Evolutionary conservation across 805 yeast genomes (phyloP), one percentile per base, ranked within the genome.

Genomic region (Pichia ethanolica): DNA sequence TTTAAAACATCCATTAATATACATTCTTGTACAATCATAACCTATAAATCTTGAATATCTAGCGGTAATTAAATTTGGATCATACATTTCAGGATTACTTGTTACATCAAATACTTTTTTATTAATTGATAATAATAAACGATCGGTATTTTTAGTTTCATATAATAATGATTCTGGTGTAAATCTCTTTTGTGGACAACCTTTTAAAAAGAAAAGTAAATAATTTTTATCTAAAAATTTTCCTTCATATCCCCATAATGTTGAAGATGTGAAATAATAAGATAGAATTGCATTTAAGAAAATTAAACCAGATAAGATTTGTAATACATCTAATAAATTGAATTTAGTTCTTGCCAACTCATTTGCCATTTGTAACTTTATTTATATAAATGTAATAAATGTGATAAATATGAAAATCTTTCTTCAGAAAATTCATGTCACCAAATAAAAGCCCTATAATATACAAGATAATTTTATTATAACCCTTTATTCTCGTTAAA

Each of bases 91-190:
- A 1, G 71, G 65, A 11, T 75, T 67, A 0, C 72, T 63, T 1
- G 79, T 66, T 7, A 85, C 93, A 58, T 85, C 91, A 57, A 70
- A 85, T 0, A 85, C 82, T 12, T 67, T 69, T 0, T 86, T 86
- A 56, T 80, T 67, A 4, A 85, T 62, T 0, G 78, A 86, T 4
- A 86, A 54, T 54, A 78, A 81, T 1, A 84, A 72, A 14, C 46
- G 30, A 3, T 46, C 52, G 3, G 42, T 9, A 9, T n/a, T 41
- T 25, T 11, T 5, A 10, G 41, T 35, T 36, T 37, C 40, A 50
- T 30, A 42, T 0, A 79, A 59, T 32, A 85, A 65, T 53, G 80
- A 74, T 0, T 62, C 69, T 4, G 70, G 60, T 0, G 83, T 71
- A 48, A 80, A 62, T 36, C 60, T 59, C 44, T 66, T 63, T 9